Evolutionary conservation across 768 basidiomycete genomes (phyloP), one percentile per base, ranked within the genome.

Genomic region (Kwoniella sp.): DNA sequence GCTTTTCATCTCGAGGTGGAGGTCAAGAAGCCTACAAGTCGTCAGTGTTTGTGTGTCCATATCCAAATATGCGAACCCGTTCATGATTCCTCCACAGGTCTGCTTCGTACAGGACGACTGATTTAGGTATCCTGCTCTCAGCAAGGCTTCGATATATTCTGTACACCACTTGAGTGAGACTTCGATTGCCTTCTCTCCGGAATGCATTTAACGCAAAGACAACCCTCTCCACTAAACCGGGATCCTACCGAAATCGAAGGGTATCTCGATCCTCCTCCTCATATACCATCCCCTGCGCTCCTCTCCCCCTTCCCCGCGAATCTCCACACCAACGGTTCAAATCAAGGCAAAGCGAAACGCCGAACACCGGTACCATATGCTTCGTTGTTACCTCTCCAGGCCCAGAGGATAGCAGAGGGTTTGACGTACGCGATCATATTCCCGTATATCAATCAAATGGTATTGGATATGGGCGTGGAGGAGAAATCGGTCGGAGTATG

Each of bases 391-490:
- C 73, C 73, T 9, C 64, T 75, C 9, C 54, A 68, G 19, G 25
- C 70, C 5, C 53, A 67, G 22, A 26, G 73, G 33, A 44, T 59
- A 15, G 55, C 73, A 21, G 73, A 75, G 49, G 73, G 73, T 4
- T 53, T 75, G 36, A 72, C 68, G 9, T 72, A 56, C 52, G 49
- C 67, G 13, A 69, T 75, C 25, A 67, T 75, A 22, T 69, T 72
- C 40, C 73, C 73, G 6, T 75, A 75, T 66, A 69, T 75, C 60
- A 72, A 72, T 40, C 63, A 75, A 58, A 72, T 75, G 70, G 57
- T 75, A 10, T n/a, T 54, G 8, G 60, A 59, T 4, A 70, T 75
- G 52, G 73, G 73, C 0, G 67, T 75, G 9, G 47, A 63, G 26
- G 73, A 75, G 54, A 65, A 68, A 21, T 62, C 62, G 10, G 71